Evolutionary conservation across 2,329 filamentous ascomycete species (phyloP), one percentile per base, ranked within the genome.

Genomic region (Grosmannia serpens): DNA sequence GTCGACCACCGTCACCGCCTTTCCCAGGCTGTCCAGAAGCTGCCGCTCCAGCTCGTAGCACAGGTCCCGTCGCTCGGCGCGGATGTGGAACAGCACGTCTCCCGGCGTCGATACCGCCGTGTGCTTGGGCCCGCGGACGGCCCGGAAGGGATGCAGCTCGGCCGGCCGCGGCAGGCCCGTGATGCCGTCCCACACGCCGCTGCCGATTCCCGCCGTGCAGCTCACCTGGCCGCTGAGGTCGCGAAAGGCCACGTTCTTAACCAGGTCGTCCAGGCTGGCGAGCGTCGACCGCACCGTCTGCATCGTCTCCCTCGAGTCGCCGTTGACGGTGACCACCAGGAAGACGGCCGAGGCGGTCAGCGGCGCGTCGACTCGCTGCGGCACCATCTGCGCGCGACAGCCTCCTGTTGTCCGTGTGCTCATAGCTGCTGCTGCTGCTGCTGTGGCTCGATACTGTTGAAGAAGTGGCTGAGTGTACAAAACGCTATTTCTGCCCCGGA

Each of bases 11-110:
- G 64, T 65, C 13, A 82, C 75, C 0, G 76, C 61, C 50, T 74
- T 73, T 0, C 76, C 77, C 0, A 84, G 71, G 2, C 65, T 62
- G 17, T 76, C 73, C 64, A 83, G 68, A 13, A 84, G 65, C 62
- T 82, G 80, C 35, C 75, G 70, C 68, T 83, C 80, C 58, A 83
- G 79, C 64, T 84, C 81, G 61, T 83, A 83, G 63, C 75, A 78
- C 26, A 84, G 62, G 62, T 83, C 81, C 17, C 78, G 72, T 1
- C 81, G 73, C 54, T 82, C 79, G 0, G 80, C 73, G 33, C 80
- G 77, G 60, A 84, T 83, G 63, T 84, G 81, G 60, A 84, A 81
- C 4, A 84, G 70, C 1, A 84, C 60, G 59, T 84, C 80, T 0
- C 81, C 80, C 0, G 79, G 77, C 0, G 81, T 83, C 0, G 79